Percentiles rank a stretch among this genome's conserved stretches.
These are phyloP conservation scores for Rosa multiflora DNA, from an alignment of 306 rosid species.

Conservation along the genomic window DNA sequence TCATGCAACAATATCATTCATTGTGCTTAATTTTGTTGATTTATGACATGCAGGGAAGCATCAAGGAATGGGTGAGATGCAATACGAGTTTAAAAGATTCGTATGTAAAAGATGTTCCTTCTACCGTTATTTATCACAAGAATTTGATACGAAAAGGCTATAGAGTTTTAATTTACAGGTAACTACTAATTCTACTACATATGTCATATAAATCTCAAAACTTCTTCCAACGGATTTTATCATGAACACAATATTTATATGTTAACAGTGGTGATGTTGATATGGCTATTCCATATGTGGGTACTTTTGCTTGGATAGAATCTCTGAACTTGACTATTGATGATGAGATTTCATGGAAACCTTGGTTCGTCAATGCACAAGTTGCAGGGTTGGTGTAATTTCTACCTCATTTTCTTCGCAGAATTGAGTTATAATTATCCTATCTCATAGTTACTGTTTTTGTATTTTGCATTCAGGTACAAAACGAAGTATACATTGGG, in stretches of 20 bases:
- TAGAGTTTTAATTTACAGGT: constrained; percentile 33
- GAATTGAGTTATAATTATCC: too few relatives aligned
- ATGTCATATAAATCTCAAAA: too few relatives aligned
- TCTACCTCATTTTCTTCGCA: not conserved
- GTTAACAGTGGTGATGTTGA: constrained; percentile 41
- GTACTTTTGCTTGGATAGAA: constrained; percentile 45
- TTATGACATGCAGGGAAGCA: constrained; percentile 18
- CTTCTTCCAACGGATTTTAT: not conserved
- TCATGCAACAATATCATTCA: too few relatives aligned
- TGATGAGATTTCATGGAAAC: constrained; percentile 35
- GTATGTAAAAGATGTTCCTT: not conserved
- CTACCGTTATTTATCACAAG: constrained; percentile 17
- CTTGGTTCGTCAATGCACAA: constrained; percentile 57
- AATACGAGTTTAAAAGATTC: not conserved
- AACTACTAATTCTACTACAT: not conserved
- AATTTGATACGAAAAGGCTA: constrained; percentile 22
- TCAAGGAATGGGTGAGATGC: constrained; percentile 27
- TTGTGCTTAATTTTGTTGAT: not conserved
- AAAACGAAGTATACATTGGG: not conserved
- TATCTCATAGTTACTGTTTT: not conserved
- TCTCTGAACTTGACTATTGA: constrained; percentile 36
- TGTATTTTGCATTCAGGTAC: not conserved
- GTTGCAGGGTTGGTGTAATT: constrained; percentile 3
- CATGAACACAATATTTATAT: not conserved
- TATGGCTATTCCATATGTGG: constrained; percentile 22